Evolutionary conservation across 305 asterid genomes (phyloP).

Genomic region (Solanum chacoense): DNA sequence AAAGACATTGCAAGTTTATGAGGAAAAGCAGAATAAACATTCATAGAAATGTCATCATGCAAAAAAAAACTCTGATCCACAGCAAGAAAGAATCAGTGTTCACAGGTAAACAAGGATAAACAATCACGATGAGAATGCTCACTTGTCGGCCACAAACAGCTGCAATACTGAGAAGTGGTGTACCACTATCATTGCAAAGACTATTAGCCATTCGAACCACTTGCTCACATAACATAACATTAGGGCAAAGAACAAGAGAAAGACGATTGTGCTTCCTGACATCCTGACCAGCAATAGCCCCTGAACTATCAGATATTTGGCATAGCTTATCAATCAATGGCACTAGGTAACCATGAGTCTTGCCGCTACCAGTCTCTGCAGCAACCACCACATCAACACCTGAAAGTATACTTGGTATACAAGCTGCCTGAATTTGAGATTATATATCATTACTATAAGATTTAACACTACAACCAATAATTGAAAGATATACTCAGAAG

Average conservation of each 20-base stretch:
- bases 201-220: conserved; percentile 86
- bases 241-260: conserved; percentile 88
- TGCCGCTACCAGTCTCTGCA: conserved; percentile 96
- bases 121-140: not conserved
- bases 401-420: conserved; percentile 65
- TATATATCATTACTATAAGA: conserved; percentile 11
- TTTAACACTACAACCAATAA: not conserved
- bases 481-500: not conserved
- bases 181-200: conserved; percentile 39
- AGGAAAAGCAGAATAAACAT: not conserved
- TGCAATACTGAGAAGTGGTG: conserved; percentile 56
- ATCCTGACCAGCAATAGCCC: conserved; percentile 17
- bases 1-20: not conserved
- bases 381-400: conserved; percentile 85
- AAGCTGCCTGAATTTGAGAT: conserved; percentile 55
- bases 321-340: conserved; percentile 63
- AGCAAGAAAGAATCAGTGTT: not conserved
- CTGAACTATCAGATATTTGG: conserved; percentile 20
- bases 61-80: not conserved
- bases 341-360: conserved; percentile 89
- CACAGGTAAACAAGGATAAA: not conserved
- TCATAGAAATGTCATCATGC: not conserved
- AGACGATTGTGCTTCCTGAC: conserved; percentile 20
- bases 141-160: conserved; percentile 95
- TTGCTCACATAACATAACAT: conserved; percentile 95